Evolutionary conservation across 768 basidiomycete species (phyloP), one percentile per base, ranked within the genome.

Genomic region (Collybia sp.): DNA sequence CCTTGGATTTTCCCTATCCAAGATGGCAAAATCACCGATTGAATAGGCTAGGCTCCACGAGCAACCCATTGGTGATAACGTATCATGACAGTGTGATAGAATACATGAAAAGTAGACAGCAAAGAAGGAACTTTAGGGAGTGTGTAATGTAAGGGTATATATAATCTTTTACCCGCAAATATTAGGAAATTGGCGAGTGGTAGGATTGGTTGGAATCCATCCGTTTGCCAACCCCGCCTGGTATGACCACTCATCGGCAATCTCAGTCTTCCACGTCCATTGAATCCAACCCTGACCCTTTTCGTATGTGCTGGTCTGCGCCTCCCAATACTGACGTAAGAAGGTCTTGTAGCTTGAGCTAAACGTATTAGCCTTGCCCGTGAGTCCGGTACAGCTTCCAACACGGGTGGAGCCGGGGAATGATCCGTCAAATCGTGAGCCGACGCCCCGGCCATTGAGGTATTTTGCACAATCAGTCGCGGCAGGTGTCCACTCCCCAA

Each of bases 241-340:
- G 69, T 95, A 95, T 0, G 85, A 76, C 93, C 93, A 96, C 47
- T 95, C 93, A 51, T 90, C 87, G 2, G 88, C 84, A 50, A 67
- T 67, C 63, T 92, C 89, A 0, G 88, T 63, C 67, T 91, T 91
- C 88, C 88, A 91, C 1, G 85, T 80, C 88, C 88, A 89, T 60
- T 83, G 79, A 17, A 88, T 62, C 88, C 88, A 90, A 2, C 87
- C 88, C 41, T 71, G 67, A n/a, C 70, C 67, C 25, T 8, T 8
- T 69, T 90, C 88, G 49, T 73, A 90, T 2, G 88, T 71, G 42
- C 75, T 81, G 12, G 80, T 79, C 64, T 94, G 93, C 0, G 87
- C 90, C 59, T 93, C 91, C 84, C 84, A 95, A 61, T 73, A 80
- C 59, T 88, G 76, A 30, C 89, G 68, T 36, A 95, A 68, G 75